Conservation (phyloP, 2,329 filamentous ascomycete genomes). For the Hymenoscyphus occultus region DNA sequence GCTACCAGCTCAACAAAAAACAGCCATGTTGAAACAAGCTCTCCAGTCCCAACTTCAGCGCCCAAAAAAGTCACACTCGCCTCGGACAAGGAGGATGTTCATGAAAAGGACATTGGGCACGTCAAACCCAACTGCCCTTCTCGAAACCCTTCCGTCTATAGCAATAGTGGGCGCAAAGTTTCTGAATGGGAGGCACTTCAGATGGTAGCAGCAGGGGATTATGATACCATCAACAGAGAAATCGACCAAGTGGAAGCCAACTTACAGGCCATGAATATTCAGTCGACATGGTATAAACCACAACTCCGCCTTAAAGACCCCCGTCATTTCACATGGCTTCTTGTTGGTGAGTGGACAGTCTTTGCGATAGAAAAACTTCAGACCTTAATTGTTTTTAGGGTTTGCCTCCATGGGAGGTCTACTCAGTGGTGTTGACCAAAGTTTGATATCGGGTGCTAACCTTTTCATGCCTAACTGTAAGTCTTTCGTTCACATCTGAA, state of each 20-base stretch:
- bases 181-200: conserved; percentile 36
- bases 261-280: conserved; percentile 28
- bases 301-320: conserved; percentile 60
- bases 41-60: neutral
- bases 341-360: conserved; percentile 24
- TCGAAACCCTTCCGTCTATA: neutral
- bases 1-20: conserved; percentile 20
- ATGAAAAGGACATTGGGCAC: conserved; percentile 20
- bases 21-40: conserved; percentile 14
- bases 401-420: conserved; percentile 76
- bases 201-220: conserved; percentile 32
- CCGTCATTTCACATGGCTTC: conserved; percentile 55
- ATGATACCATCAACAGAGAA: conserved; percentile 35
- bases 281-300: conserved; percentile 39
- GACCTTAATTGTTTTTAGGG: conserved; percentile 33
- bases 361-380: neutral
- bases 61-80: conserved; percentile 11
- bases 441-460: conserved; percentile 68
- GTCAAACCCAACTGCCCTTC: neutral
- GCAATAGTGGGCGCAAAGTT: conserved; percentile 14
- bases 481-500: neutral
- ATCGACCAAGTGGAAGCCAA: conserved; percentile 36
- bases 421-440: conserved; percentile 70
- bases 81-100: conserved; percentile 10
- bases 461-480: conserved; percentile 54